Percentiles rank a stretch among this genome's conserved stretches.
Evolutionary conservation across 495 filamentous ascomycete genomes (phyloP).

Genomic region (Penicillium macrosclerotiorum): DNA sequence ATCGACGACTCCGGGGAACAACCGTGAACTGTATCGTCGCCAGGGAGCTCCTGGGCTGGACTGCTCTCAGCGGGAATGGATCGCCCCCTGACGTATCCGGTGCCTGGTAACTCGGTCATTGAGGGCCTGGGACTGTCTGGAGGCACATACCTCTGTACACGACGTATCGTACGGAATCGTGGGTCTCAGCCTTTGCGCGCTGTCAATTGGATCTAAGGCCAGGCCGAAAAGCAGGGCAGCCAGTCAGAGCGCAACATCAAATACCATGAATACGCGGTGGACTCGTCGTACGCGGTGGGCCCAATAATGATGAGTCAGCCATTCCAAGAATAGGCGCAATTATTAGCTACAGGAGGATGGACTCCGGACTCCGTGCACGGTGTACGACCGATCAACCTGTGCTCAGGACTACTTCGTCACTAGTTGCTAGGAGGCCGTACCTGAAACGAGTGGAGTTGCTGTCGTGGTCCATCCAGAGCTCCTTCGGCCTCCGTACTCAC

Average conservation of each 20-base stretch:
- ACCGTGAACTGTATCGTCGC: constrained; percentile 17
- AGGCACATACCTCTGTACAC: too few relatives aligned
- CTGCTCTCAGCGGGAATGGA: constrained; percentile 25
- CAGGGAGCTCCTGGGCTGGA: constrained; percentile 12
- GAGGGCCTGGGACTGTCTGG: too few relatives aligned
- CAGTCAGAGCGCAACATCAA: constrained; percentile 12
- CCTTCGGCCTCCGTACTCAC: too few relatives aligned
- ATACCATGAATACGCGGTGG: constrained; percentile 10
- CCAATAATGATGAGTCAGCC: constrained; percentile 31
- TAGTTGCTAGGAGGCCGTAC: too few relatives aligned
- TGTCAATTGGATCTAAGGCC: constrained; percentile 18
- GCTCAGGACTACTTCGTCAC: too few relatives aligned
- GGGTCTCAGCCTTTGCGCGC: too few relatives aligned
- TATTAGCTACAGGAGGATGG: too few relatives aligned
- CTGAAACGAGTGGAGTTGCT: too few relatives aligned
- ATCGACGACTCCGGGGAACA: constrained; percentile 29
- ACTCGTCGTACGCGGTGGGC: constrained; percentile 7
- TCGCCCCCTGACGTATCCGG: constrained; percentile 27
- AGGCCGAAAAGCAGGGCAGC: constrained; percentile 27
- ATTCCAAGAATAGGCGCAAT: constrained; percentile 17
- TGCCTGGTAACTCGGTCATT: constrained; percentile 24
- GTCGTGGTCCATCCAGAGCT: too few relatives aligned
- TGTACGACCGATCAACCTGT: too few relatives aligned
- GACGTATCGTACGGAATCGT: too few relatives aligned
- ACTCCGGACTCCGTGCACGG: too few relatives aligned